Percentiles rank a stretch among this genome's conserved stretches.
phyloP scores from a whole-genome alignment of 225 moss, liverwort and hornwort genomes.

The Polytrichum commune region DNA sequence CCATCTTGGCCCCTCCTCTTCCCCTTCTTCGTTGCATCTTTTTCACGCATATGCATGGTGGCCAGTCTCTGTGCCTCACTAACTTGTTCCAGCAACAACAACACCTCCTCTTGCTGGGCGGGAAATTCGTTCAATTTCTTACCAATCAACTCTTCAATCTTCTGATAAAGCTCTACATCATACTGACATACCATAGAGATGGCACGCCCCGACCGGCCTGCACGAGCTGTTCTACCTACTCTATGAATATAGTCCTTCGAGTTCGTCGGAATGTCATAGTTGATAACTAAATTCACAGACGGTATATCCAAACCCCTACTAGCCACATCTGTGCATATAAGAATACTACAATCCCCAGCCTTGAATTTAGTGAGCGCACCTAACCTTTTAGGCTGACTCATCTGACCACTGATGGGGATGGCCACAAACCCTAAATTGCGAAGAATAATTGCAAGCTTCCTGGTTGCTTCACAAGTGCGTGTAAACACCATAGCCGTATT shows the following conservation, averaged over 20 bases:
- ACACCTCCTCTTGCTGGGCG: conserved; percentile 51
- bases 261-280: conserved; percentile 67
- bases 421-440: conserved; percentile 57
- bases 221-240: conserved; percentile 68
- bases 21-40: conserved; percentile 37
- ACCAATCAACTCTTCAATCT: conserved; percentile 57
- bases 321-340: conserved; percentile 73
- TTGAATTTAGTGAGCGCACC: conserved; percentile 69
- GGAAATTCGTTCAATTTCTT: conserved; percentile 45
- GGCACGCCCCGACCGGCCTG: conserved; percentile 68
- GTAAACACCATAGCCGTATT: conserved; percentile 67
- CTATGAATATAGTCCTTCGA: conserved; percentile 72
- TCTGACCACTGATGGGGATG: conserved; percentile 69
- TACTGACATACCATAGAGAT: conserved; percentile 64
- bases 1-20: conserved; percentile 32
- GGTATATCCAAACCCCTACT: conserved; percentile 72
- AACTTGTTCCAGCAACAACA: conserved; percentile 53
- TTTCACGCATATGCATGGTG: conserved; percentile 51
- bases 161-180: conserved; percentile 61
- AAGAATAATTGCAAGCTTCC: conserved; percentile 48
- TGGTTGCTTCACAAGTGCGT: conserved; percentile 60
- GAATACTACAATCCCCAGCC: conserved; percentile 60
- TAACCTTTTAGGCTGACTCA: conserved; percentile 66
- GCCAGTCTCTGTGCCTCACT: conserved; percentile 62
- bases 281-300: conserved; percentile 58